A percentile compares a stretch with the other conserved stretches of the same genome.
These are phyloP conservation scores for Paramarasmius palmivorus DNA, from an alignment of 1,284 basidiomycete species.

Conservation along the genomic window DNA sequence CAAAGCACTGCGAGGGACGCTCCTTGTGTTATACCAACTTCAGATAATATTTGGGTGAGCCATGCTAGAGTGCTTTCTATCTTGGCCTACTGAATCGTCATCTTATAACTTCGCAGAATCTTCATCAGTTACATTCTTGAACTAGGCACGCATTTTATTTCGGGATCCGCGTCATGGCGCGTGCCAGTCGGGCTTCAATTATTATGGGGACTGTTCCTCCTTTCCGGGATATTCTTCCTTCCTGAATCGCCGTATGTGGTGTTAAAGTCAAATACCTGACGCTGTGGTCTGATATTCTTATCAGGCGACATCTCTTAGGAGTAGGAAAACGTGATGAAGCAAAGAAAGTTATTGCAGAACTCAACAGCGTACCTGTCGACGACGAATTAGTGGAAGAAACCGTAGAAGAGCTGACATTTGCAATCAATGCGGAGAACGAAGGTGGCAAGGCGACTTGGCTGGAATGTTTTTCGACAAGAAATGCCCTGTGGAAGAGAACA, in stretches of 20 bases:
- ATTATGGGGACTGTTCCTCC: conserved; percentile 64
- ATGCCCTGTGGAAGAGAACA: conserved; percentile 72
- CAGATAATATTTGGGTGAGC: conserved; percentile 70
- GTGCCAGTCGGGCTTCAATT: conserved; percentile 70
- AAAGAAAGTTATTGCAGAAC: conserved; percentile 57
- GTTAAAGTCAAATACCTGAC: neutral
- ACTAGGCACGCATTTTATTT: conserved; percentile 63
- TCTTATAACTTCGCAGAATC: conserved; percentile 56
- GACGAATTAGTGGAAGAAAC: conserved; percentile 63
- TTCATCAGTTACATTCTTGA: conserved; percentile 77
- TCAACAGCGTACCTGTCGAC: conserved; percentile 65
- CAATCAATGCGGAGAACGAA: conserved; percentile 69
- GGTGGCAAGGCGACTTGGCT: conserved; percentile 79
- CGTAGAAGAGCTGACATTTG: conserved; percentile 71
- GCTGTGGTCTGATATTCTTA: neutral
- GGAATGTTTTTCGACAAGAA: conserved; percentile 75
- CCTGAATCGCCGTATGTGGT: conserved; percentile 75
- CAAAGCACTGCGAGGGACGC: conserved; percentile 70
- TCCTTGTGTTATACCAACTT: conserved; percentile 76
- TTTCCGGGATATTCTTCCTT: conserved; percentile 72
- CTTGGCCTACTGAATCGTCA: conserved; percentile 12
- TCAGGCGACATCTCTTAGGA: conserved; percentile 63
- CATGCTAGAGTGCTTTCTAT: neutral
- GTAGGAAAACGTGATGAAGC: conserved; percentile 55
- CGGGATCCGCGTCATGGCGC: conserved; percentile 68